Evolutionary conservation across 2,329 filamentous ascomycete genomes (phyloP).

Genomic region (Cladosporium velox): DNA sequence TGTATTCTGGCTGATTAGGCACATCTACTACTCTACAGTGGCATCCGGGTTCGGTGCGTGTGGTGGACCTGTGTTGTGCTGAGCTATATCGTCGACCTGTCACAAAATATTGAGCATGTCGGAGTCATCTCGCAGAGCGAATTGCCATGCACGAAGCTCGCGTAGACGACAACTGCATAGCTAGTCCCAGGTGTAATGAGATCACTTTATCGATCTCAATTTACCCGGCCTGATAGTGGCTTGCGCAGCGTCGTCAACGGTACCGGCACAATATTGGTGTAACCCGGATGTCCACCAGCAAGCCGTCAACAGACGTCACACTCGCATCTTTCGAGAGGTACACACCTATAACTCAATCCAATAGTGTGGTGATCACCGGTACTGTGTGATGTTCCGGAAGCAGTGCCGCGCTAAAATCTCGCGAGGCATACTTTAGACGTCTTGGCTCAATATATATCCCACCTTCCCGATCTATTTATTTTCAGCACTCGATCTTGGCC

Average conservation of each 20-base stretch:
- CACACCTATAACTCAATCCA: neutral
- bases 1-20: neutral
- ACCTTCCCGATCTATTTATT: constrained; percentile 3
- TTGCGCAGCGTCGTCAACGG: neutral
- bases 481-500: neutral
- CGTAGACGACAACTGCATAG: neutral
- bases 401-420: neutral
- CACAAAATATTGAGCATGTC: neutral
- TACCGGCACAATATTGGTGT: neutral
- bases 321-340: neutral
- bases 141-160: neutral
- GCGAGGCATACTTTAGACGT: neutral
- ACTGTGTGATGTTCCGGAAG: neutral
- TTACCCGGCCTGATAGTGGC: constrained; percentile 16
- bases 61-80: neutral
- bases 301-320: neutral
- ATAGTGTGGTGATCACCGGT: neutral
- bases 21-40: neutral
- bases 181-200: neutral
- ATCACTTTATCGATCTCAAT: constrained; percentile 5
- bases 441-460: constrained; percentile 9
- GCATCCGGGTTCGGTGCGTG: neutral
- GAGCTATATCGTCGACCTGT: neutral
- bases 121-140: neutral
- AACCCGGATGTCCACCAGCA: neutral